Evolutionary conservation across 768 basidiomycete species (phyloP).

Genomic region (Xerocomellus chrysenteron): DNA sequence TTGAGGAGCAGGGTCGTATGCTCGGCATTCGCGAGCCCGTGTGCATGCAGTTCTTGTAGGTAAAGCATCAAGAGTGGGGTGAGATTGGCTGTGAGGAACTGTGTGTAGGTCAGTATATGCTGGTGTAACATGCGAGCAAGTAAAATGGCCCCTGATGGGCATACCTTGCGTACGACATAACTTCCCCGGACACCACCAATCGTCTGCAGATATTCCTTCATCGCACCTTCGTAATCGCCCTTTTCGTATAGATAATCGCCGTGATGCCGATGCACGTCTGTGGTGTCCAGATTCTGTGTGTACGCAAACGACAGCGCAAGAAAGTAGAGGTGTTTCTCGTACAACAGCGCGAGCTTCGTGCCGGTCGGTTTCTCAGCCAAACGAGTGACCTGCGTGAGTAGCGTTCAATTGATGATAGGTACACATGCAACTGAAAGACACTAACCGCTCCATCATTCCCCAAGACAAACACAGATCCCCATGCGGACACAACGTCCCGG

Average conservation of each 20-base stretch:
- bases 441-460: slow-evolving; percentile 76
- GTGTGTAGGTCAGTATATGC: slow-evolving; percentile 4
- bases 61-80: slow-evolving; percentile 95
- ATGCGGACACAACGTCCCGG: slow-evolving; percentile 75
- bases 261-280: slow-evolving; percentile 87
- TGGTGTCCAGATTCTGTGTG: slow-evolving; percentile 76
- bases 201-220: slow-evolving; percentile 90
- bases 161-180: slow-evolving; percentile 94
- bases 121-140: background rate
- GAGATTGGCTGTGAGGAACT: slow-evolving; percentile 96
- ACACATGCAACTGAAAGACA: background rate
- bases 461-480: slow-evolving; percentile 78
- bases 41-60: slow-evolving; percentile 89
- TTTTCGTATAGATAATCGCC: slow-evolving; percentile 91
- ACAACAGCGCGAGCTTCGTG: slow-evolving; percentile 84
- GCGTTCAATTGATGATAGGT: background rate
- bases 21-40: slow-evolving; percentile 89
- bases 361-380: slow-evolving; percentile 78
- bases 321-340: slow-evolving; percentile 71
- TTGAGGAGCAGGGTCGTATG: slow-evolving; percentile 96
- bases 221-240: slow-evolving; percentile 89
- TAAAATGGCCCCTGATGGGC: background rate
- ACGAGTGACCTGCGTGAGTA: slow-evolving; percentile 50
- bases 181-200: slow-evolving; percentile 89
- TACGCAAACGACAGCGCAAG: slow-evolving; percentile 83